Evolutionary conservation across 129 eudicot species (phyloP).

Genomic region (sunflower (Helianthus annuus)): DNA sequence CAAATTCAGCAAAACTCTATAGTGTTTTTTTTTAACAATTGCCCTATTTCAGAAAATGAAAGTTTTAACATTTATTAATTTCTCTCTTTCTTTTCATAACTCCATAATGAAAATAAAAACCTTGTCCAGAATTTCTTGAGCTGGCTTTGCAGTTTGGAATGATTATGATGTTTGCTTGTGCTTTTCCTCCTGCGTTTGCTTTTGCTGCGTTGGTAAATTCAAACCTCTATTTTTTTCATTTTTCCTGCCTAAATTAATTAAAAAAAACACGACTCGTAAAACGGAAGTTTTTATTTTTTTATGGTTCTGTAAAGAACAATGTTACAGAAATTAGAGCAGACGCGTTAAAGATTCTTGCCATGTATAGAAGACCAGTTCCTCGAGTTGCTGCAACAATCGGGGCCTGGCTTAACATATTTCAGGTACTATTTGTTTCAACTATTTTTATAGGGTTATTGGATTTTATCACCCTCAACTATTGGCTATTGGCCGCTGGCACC

Average conservation of each 20-base stretch:
- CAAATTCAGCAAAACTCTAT: background rate
- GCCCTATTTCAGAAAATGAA: background rate
- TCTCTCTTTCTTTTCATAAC: background rate
- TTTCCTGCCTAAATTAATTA: background rate
- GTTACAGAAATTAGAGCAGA: slow-evolving; percentile 90
- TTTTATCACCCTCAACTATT: too few species aligned
- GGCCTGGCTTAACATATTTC: slow-evolving; percentile 96
- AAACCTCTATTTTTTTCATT: slow-evolving; percentile 1
- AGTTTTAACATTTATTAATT: background rate
- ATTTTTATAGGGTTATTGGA: too few species aligned
- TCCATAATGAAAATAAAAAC: background rate
- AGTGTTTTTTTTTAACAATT: background rate
- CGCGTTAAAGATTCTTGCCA: slow-evolving; percentile 84
- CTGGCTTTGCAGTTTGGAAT: slow-evolving; percentile 93
- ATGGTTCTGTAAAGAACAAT: slow-evolving; percentile 58
- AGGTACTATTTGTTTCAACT: slow-evolving; percentile 41
- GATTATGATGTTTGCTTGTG: slow-evolving; percentile 99
- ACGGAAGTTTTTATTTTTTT: background rate
- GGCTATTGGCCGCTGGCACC: too few species aligned
- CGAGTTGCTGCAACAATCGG: slow-evolving; percentile 85
- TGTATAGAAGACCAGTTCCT: slow-evolving; percentile 84
- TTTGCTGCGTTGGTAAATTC: slow-evolving; percentile 76
- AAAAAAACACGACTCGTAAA: background rate
- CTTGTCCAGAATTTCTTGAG: slow-evolving; percentile 81
- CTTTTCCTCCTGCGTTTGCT: slow-evolving; percentile 89